Evolutionary conservation across 129 eudicot genomes (phyloP), one percentile per base, ranked within the genome.

Genomic region (Kitagawia praeruptora): DNA sequence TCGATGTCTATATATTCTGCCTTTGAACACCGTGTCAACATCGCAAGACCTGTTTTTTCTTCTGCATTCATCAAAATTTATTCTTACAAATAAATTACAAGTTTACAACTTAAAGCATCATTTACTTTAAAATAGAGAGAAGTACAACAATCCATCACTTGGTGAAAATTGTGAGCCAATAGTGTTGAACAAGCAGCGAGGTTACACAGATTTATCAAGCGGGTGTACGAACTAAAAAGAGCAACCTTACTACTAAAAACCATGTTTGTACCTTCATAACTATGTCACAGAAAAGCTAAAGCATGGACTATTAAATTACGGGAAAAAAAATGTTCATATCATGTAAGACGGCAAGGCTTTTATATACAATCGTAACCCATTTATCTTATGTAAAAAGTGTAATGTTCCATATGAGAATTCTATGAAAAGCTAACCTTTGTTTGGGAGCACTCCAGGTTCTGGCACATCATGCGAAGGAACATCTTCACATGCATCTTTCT

Each of bases 1-100:
- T 92, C 97, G 70, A 92, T 92, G 74, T 92, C 85, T 15, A 34
- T 79, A 49, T 85, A 51, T n/a, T 80, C 86, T 45, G 81, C 82
- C 77, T 78, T 28, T n/a, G 75, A 80, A 12, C 80, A 81, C 45
- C 37, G 61, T 45, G 41, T 77, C 27, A 61, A 63, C 81, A 74
- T 84, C 81, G 64, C 86, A 61, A 56, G 74, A 58, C 77, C 53
- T 73, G 34, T n/a, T 63, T 80, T 85, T 49, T 81, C 87, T 78
- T 74, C 88, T 75, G 82, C 69, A 78, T 51, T 27, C 64, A 47
- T n/a, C 70, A 56, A 38, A 66, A 76, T 72, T 23, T 12, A 41
- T 46, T 63, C 40, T 70, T 28, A 51, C 19, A 38, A 58, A 38
- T 56, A 15, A 21, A 15, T n/a, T 61, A 74, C 58, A 74, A 46